Evolutionary conservation across 2,329 filamentous ascomycete species (phyloP).

Genomic region (Diaporthe sp.): DNA sequence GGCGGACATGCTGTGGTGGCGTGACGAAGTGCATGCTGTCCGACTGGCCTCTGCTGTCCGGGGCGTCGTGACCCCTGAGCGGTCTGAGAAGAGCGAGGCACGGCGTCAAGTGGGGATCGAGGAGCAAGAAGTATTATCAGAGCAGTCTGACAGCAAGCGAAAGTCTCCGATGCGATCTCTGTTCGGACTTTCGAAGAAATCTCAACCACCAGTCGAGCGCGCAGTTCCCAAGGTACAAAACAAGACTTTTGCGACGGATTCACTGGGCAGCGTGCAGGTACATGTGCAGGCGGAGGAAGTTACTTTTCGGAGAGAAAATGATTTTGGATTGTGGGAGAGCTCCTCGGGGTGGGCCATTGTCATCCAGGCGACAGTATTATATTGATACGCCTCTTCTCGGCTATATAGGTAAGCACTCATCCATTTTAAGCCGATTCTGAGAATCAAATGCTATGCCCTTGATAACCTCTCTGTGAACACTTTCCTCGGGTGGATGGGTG

Average conservation of each 20-base stretch:
- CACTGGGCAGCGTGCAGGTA: conserved; percentile 51
- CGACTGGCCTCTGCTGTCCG: conserved; percentile 6
- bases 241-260: conserved; percentile 42
- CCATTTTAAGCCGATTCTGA: not conserved
- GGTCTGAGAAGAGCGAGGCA: not conserved
- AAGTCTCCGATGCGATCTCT: conserved; percentile 5
- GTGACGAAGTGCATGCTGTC: conserved; percentile 14
- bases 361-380: conserved; percentile 46
- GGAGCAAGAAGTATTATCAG: not conserved
- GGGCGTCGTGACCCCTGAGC: not conserved
- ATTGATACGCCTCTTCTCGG: not conserved
- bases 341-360: conserved; percentile 61
- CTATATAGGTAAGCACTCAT: not conserved
- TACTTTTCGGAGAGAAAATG: conserved; percentile 62
- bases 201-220: conserved; percentile 46
- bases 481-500: not conserved
- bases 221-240: conserved; percentile 41
- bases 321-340: conserved; percentile 63
- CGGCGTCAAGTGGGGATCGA: not conserved
- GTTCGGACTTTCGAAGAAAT: conserved; percentile 4
- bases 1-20: conserved; percentile 24
- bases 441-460: not conserved
- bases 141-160: not conserved
- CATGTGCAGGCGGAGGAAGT: conserved; percentile 56
- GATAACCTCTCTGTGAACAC: not conserved